A percentile compares a stretch with the other conserved stretches of the same genome.
phyloP scores from a whole-genome alignment of 371 early-diverging fungal genomes.

The Furculomyces boomerangus region DNA sequence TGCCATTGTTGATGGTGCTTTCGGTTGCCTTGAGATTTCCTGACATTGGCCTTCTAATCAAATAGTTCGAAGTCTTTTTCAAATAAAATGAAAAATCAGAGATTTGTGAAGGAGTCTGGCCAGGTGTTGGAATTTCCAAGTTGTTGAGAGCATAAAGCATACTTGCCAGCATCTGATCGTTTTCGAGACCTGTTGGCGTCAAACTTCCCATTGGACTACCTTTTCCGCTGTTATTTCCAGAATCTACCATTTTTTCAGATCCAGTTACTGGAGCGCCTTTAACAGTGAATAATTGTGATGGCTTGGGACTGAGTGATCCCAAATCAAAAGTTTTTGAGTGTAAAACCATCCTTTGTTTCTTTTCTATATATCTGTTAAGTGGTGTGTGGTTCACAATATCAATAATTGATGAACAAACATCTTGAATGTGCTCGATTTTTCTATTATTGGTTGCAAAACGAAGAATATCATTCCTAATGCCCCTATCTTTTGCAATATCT shows the following conservation, averaged over 20 bases:
- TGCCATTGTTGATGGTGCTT: not conserved
- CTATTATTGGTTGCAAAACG: not conserved
- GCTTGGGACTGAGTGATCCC: too few relatives aligned
- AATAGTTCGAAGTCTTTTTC: not conserved
- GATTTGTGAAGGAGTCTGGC: not conserved
- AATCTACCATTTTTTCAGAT: too few relatives aligned
- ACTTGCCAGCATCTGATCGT: not conserved
- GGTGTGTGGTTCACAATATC: too few relatives aligned
- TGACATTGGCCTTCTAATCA: not conserved
- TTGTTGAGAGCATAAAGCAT: not conserved
- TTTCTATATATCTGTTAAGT: too few relatives aligned
- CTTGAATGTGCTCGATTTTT: not conserved
- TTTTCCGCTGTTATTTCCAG: too few relatives aligned
- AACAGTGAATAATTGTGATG: too few relatives aligned
- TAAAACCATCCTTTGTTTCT: too few relatives aligned
- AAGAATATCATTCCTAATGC: not conserved
- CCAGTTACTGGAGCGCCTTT: too few relatives aligned
- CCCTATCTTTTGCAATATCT: not conserved
- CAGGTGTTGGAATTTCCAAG: not conserved
- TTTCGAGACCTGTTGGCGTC: not conserved
- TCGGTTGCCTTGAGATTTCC: not conserved
- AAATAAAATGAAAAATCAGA: not conserved
- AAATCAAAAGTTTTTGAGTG: too few relatives aligned
- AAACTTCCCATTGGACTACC: too few relatives aligned
- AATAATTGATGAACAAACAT: not conserved